phyloP scores from a whole-genome alignment of 331 rosid species.

The Erythrophleum ivorense region DNA sequence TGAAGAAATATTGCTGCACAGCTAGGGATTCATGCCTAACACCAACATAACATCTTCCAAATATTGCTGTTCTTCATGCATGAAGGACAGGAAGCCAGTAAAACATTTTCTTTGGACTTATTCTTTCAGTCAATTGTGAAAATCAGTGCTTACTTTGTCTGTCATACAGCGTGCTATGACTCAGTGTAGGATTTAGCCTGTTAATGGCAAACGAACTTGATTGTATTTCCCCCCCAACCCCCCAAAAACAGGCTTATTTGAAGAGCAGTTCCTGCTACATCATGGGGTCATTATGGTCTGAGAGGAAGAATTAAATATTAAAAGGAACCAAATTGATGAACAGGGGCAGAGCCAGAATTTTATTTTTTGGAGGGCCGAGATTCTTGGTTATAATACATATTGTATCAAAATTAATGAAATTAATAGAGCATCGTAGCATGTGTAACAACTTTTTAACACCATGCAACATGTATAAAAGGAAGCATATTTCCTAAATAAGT shows the following conservation, averaged over 20 bases:
- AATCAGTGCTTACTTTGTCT: slow-evolving; percentile 17
- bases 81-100: not conserved
- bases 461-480: too few relatives aligned
- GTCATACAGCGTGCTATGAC: not conserved
- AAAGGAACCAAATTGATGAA: not conserved
- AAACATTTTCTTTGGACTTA: slow-evolving; percentile 9
- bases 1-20: slow-evolving; percentile 16
- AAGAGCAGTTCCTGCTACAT: slow-evolving; percentile 1
- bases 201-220: slow-evolving; percentile 20
- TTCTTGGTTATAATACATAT: too few relatives aligned
- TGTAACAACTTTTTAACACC: too few relatives aligned
- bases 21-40: slow-evolving; percentile 19
- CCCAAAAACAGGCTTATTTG: not conserved
- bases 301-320: slow-evolving; percentile 5
- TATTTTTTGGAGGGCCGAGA: too few relatives aligned
- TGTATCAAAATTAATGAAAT: too few relatives aligned
- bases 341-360: too few relatives aligned
- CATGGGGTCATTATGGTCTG: not conserved
- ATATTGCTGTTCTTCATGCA: not conserved
- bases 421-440: too few relatives aligned
- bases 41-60: not conserved
- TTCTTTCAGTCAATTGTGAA: slow-evolving; percentile 10
- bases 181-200: slow-evolving; percentile 13
- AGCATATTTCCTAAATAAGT: too few relatives aligned
- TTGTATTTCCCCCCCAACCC: not conserved